These are phyloP conservation scores for Helichrysum umbraculigerum DNA, from an alignment of 129 eudicot genomes.

Conservation along the genomic window DNA sequence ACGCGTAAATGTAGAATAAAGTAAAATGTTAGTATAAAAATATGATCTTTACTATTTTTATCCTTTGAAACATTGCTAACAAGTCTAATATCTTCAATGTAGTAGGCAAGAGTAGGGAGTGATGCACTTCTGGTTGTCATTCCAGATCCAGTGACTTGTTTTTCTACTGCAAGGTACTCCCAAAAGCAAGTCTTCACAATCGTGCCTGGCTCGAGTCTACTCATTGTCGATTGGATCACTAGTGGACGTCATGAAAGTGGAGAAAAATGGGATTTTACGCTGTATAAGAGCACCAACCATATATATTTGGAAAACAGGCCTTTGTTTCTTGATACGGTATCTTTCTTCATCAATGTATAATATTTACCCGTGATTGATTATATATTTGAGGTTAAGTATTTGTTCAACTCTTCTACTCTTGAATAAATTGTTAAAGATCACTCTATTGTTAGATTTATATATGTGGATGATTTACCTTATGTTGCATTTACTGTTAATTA, in stretches of 20 bases:
- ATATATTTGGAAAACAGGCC: slow-evolving; percentile 67
- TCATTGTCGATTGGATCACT: slow-evolving; percentile 95
- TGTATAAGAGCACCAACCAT: slow-evolving; percentile 77
- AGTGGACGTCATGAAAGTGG: slow-evolving; percentile 98
- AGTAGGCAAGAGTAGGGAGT: slow-evolving; percentile 80
- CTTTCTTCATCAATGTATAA: not conserved
- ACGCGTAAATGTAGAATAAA: not conserved
- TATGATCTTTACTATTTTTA: not conserved
- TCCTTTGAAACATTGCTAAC: slow-evolving; percentile 13
- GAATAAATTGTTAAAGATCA: no score
- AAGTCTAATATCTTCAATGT: slow-evolving; percentile 46
- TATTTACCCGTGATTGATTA: not conserved
- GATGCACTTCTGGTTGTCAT: slow-evolving; percentile 80
- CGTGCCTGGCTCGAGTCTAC: slow-evolving; percentile 62
- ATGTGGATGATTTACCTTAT: not conserved
- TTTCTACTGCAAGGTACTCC: slow-evolving; percentile 78
- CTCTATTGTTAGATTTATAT: no score
- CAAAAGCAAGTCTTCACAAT: slow-evolving; percentile 80
- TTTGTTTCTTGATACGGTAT: slow-evolving; percentile 91
- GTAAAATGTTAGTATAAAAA: not conserved
- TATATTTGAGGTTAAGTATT: no score
- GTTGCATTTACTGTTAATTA: not conserved
- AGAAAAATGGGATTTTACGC: slow-evolving; percentile 84
- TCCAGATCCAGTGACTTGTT: slow-evolving; percentile 98
- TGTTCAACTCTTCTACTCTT: no score